These are phyloP conservation scores for Colletotrichum camelliae DNA, from an alignment of 2,329 filamentous ascomycete species.

Conservation along the genomic window DNA sequence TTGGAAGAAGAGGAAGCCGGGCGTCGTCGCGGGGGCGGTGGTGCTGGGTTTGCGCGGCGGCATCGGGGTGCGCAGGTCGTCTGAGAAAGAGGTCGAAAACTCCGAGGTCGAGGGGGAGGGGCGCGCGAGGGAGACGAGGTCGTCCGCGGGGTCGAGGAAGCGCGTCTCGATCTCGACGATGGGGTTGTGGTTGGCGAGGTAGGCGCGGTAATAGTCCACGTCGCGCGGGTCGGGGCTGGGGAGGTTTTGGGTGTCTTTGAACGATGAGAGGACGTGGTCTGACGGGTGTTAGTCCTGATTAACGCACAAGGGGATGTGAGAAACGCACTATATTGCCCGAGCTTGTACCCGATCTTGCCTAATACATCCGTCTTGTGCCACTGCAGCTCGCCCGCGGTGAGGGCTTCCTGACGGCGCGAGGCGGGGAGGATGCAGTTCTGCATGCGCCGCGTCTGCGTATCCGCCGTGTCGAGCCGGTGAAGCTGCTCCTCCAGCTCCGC, in stretches of 20 bases:
- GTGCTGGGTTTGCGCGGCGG: slow-evolving; percentile 12
- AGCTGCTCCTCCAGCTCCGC: slow-evolving; percentile 81
- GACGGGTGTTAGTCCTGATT: slow-evolving; percentile 7
- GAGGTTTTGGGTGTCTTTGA: slow-evolving; percentile 56
- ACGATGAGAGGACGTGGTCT: slow-evolving; percentile 67
- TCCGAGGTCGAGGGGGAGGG: background rate
- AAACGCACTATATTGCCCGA: slow-evolving; percentile 69
- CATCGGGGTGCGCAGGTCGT: slow-evolving; percentile 20
- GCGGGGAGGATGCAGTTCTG: slow-evolving; percentile 57
- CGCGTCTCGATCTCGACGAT: slow-evolving; percentile 64
- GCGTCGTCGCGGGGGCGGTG: background rate
- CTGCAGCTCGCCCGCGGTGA: slow-evolving; percentile 59
- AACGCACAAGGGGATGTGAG: background rate
- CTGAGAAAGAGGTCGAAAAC: background rate
- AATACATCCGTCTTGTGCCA: slow-evolving; percentile 66
- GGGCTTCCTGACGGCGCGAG: slow-evolving; percentile 62
- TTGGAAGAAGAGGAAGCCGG: background rate
- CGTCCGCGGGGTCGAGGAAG: slow-evolving; percentile 61
- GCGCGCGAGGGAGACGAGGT: slow-evolving; percentile 53
- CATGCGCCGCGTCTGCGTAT: slow-evolving; percentile 52
- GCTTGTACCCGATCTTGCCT: slow-evolving; percentile 67
- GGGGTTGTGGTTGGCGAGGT: slow-evolving; percentile 58
- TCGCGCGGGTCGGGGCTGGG: slow-evolving; percentile 55
- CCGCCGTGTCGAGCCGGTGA: slow-evolving; percentile 66
- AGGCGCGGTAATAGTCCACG: slow-evolving; percentile 54